phyloP scores from a whole-genome alignment of 1,139 yeast species.

The Meyerozyma sp. region DNA sequence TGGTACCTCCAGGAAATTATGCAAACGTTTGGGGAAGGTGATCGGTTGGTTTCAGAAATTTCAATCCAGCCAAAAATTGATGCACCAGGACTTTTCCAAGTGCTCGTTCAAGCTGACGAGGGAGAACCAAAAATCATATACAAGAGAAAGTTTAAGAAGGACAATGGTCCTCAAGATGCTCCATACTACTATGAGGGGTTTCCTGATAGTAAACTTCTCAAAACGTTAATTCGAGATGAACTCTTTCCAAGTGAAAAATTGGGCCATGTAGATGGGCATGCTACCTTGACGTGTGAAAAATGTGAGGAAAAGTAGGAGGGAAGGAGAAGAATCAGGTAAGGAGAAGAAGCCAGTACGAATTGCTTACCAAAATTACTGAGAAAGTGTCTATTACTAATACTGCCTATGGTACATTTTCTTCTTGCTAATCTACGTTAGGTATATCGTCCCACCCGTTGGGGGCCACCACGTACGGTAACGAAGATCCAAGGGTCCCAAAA shows the following conservation, averaged over 20 bases:
- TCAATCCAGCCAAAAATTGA: conserved; percentile 35
- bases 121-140: conserved; percentile 20
- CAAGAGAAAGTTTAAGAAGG: conserved; percentile 32
- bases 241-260: conserved; percentile 22
- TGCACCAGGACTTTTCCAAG: conserved; percentile 35
- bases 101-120: conserved; percentile 11
- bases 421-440: not conserved
- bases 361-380: no score
- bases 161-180: conserved; percentile 21
- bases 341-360: no score
- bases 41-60: conserved; percentile 25
- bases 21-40: conserved; percentile 36
- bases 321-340: not conserved
- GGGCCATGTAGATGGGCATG: conserved; percentile 31
- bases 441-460: conserved; percentile 37
- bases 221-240: conserved; percentile 28
- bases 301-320: conserved; percentile 6
- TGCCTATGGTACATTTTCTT: not conserved
- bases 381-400: no score
- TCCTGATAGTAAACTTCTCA: conserved; percentile 41
- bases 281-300: conserved; percentile 7
- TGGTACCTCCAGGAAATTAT: conserved; percentile 43
- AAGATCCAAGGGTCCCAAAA: conserved; percentile 37
- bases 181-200: conserved; percentile 38
- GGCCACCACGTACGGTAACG: conserved; percentile 37